Base-by-base conservation (phyloP, 2,329 filamentous ascomycete species). In the Trichoderma breve region DNA sequence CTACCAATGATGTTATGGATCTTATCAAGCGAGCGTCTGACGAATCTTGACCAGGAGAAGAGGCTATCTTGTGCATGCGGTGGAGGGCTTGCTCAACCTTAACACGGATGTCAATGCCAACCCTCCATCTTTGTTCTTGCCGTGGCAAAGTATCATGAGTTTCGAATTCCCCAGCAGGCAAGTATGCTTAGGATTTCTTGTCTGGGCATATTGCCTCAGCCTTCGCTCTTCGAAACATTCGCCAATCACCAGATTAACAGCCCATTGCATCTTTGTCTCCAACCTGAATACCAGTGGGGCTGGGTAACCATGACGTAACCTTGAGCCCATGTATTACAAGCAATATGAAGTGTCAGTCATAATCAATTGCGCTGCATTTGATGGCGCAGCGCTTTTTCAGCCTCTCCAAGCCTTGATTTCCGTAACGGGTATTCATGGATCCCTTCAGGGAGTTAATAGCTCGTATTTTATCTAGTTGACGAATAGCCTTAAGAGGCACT, bases 251-350 rank as follows among this genome's bases (percentile, higher is more conserved):
- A 53, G 21, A 53, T 53, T 51, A 12, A 51, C 43, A 51, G 43
- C n/a, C 8, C 43, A 51, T 51, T 51, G n/a, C 18, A 21, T n/a
- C 43, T 53, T 24, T 7, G 64, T 15, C 51, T 58, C 51, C 18
- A 24, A 18, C 14, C n/a, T 24, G 30, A 24, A 34, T 32, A 24
- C 62, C 62, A 51, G 63, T 39, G 65, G 43, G 43, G 65, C 65
- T 60, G 65, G 32, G 55, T 55, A 34, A 36, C 65, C 26, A 36
- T 68, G 65, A 68, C 65, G 65, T 68, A 68, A 68, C 65, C 34
- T 30, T 26, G 26, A 18, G 9, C 21, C 47, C 47, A 53, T 53
- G 47, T 57, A 11, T 26, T 28, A 57, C 53, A 57, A 63, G 24
- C 47, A 53, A 24, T 53, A 24, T 12, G 47, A 53, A 24, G 12